These are phyloP conservation scores for Tetraselmis striata DNA, from an alignment of 139 green algal genomes.

Conservation along the genomic window DNA sequence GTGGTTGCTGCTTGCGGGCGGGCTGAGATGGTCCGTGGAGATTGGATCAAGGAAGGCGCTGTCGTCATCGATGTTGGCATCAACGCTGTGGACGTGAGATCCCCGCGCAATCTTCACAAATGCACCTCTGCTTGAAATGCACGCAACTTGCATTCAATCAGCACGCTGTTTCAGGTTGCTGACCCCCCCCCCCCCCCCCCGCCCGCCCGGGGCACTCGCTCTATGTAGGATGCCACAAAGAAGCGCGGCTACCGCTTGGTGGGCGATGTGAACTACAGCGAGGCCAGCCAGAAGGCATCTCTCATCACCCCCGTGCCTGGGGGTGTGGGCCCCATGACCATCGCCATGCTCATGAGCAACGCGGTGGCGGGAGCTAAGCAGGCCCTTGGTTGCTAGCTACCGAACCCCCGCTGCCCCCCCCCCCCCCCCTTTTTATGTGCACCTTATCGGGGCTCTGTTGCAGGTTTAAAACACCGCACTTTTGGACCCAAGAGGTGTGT, in stretches of 20 bases:
- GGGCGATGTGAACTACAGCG: conserved; percentile 76
- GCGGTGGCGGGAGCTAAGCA: background rate
- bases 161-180: too few relatives aligned
- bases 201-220: too few relatives aligned
- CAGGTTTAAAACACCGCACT: too few relatives aligned
- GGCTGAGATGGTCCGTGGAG: conserved; percentile 32
- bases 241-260: conserved; percentile 76
- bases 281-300: conserved; percentile 48
- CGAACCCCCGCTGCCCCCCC: too few relatives aligned
- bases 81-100: conserved; percentile 75
- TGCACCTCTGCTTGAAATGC: too few relatives aligned
- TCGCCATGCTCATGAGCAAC: conserved; percentile 90
- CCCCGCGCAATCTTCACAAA: too few relatives aligned
- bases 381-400: background rate
- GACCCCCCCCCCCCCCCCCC: too few relatives aligned
- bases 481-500: too few relatives aligned
- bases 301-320: conserved; percentile 91
- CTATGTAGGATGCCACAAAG: conserved; percentile 22
- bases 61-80: conserved; percentile 93
- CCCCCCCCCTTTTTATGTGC: too few relatives aligned
- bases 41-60: conserved; percentile 90
- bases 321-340: conserved; percentile 96
- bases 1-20: conserved; percentile 83
- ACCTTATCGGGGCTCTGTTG: too few relatives aligned
- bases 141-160: too few relatives aligned